Base-by-base conservation (phyloP, 352 stramenopile genomes). In the Globisporangium alternatum region DNA sequence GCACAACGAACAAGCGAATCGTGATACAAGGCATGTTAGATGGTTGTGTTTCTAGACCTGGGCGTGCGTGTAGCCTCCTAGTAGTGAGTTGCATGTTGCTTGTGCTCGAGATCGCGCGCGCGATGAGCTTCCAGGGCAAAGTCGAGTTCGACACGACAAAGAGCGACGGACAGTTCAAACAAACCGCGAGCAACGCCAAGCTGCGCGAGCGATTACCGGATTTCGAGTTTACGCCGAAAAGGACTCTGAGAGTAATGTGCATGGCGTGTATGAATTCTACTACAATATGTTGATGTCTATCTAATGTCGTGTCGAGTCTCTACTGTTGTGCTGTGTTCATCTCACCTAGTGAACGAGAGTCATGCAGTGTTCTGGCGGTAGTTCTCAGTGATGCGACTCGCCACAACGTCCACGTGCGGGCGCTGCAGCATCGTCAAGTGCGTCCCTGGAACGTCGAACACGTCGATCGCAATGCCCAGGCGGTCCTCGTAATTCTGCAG, bases 131-230 rank as follows among this genome's bases (percentile, higher is more conserved):
- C 44, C 54, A 74, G 0, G 91, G 90, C 13, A 74, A 96, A 17
- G 72, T 98, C 28, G 68, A 95, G 17, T 97, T 98, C 64, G 93
- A 99, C 75, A 96, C 85, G 6, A 89, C 70, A 39, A 98, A 99
- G 71, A 83, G 92, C n/a, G 97, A 99, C 76, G 97, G 97, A 6
- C 97, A 99, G 79, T 98, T 97, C 81, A 99, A 99, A 82, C 99
- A 99, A 83, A 99, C 97, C 15, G 97, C 97, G 3, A 97, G 82
- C 69, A 99, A 99, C 70, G 90, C 81, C 19, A 99, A 99, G 69
- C 77, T 99, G 65, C 86, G 92, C 25, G 70, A 65, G 41, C 85
- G 94, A 28, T 69, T 88, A 45, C 96, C 97, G 4, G 66, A 77
- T 8, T 99, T 98, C 69, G 67, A 97, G 68, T 99, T 99, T 74